phyloP scores from a whole-genome alignment of 2,329 filamentous ascomycete species.

The Tolypocladium nubicola region DNA sequence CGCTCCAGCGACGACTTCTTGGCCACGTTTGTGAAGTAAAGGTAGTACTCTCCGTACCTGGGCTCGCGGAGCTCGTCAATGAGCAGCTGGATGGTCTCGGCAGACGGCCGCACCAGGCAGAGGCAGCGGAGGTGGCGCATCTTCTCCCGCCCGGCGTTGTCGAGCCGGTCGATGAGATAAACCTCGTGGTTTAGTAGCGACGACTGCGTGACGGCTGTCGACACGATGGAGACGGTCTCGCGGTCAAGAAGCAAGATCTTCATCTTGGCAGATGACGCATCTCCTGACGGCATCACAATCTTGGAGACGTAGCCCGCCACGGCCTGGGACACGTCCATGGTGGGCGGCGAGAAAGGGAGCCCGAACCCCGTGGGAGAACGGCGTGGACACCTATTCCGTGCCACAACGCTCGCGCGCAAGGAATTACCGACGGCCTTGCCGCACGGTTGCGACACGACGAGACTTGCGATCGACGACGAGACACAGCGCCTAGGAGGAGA shows the following conservation, averaged over 20 bases:
- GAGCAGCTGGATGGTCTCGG: constrained; percentile 84
- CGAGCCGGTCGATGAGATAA: constrained; percentile 92
- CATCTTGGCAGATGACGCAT: constrained; percentile 80
- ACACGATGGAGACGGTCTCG: constrained; percentile 90
- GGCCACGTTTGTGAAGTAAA: constrained; percentile 96
- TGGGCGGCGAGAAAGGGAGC: constrained; percentile 13
- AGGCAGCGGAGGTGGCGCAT: constrained; percentile 95
- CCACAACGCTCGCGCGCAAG: background rate
- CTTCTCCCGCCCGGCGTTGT: constrained; percentile 84
- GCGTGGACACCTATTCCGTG: constrained; percentile 2
- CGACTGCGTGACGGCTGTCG: constrained; percentile 91
- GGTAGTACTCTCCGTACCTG: constrained; percentile 93
- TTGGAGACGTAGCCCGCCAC: constrained; percentile 92
- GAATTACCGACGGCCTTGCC: background rate
- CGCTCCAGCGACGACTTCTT: constrained; percentile 94
- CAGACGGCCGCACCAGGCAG: constrained; percentile 84
- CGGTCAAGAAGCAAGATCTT: constrained; percentile 91
- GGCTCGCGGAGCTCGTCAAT: constrained; percentile 94
- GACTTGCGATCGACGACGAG: background rate
- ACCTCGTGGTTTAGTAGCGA: constrained; percentile 91
- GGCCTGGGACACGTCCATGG: constrained; percentile 89
- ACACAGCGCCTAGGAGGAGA: background rate
- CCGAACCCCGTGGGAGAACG: background rate
- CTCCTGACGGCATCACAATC: constrained; percentile 70
- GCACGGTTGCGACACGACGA: background rate